These are phyloP conservation scores for Leucocoprinus birnbaumii DNA, from an alignment of 768 basidiomycete genomes.

Conservation along the genomic window DNA sequence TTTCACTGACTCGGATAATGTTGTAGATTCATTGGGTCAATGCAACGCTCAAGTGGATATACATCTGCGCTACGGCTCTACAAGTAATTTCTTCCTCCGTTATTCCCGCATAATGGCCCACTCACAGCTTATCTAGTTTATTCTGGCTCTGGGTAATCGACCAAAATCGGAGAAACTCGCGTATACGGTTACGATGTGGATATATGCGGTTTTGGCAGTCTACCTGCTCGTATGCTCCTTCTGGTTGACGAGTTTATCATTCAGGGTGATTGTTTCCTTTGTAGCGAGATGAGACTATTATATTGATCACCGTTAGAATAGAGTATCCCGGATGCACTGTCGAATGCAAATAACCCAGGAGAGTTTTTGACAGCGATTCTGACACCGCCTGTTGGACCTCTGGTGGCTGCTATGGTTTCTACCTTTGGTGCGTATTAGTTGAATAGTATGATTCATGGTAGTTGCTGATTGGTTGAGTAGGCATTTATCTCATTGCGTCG, in stretches of 20 bases:
- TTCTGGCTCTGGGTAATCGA: conserved; percentile 67
- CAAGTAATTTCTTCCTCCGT: too few relatives aligned
- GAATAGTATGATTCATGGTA: too few relatives aligned
- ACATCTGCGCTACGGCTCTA: neutral
- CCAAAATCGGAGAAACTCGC: conserved; percentile 77
- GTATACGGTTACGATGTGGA: too few relatives aligned
- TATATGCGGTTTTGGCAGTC: too few relatives aligned
- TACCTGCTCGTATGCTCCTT: conserved; percentile 77
- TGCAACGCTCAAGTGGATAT: neutral
- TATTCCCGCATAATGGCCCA: too few relatives aligned
- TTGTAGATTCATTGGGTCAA: too few relatives aligned
- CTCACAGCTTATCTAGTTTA: conserved; percentile 39
- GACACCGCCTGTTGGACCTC: conserved; percentile 69
- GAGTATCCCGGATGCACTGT: conserved; percentile 51
- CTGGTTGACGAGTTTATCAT: too few relatives aligned
- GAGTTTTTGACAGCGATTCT: conserved; percentile 63
- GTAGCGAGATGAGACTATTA: neutral
- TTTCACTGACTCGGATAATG: neutral
- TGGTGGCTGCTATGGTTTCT: conserved; percentile 85
- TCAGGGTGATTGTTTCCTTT: conserved; percentile 16
- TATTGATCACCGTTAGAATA: conserved; percentile 17
- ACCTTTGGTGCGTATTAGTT: conserved; percentile 76
- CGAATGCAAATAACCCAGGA: conserved; percentile 37
- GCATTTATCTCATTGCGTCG: neutral
- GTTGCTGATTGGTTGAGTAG: neutral